A percentile compares a stretch with the other conserved stretches of the same genome.
Evolutionary conservation across 345 rosid genomes (phyloP).

Genomic region (Populus ilicifolia): DNA sequence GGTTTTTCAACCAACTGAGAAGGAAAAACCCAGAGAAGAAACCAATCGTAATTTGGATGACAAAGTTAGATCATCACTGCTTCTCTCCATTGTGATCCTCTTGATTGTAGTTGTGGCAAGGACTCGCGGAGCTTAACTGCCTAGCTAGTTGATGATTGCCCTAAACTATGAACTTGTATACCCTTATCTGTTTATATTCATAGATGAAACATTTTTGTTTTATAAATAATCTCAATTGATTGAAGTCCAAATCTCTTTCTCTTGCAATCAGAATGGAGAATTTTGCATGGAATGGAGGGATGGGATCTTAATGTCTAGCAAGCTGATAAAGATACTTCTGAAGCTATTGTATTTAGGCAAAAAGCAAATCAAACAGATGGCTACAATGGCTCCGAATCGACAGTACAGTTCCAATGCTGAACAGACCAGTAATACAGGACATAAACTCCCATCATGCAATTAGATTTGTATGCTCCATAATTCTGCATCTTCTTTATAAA

Average conservation of each 20-base stretch:
- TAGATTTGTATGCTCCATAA: too few species aligned
- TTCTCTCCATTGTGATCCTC: constrained; percentile 43
- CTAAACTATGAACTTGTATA: background rate
- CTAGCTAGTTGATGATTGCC: background rate
- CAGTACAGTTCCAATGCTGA: background rate
- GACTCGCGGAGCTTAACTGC: background rate
- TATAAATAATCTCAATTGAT: background rate
- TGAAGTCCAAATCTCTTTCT: background rate
- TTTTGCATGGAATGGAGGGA: background rate
- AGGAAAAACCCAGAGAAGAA: constrained; percentile 4
- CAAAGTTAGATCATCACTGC: constrained; percentile 33
- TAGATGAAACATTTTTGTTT: background rate
- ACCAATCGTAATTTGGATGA: constrained; percentile 23
- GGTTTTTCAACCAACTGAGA: constrained; percentile 20
- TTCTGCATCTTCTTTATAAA: too few species aligned
- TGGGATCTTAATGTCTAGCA: background rate
- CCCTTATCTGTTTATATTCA: background rate
- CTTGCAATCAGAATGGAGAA: background rate
- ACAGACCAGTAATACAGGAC: background rate
- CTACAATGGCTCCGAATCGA: background rate
- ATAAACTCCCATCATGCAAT: too few species aligned
- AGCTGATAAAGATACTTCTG: background rate
- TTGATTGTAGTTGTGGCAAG: constrained; percentile 40
- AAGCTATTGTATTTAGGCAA: background rate
- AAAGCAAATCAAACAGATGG: background rate